phyloP scores from a whole-genome alignment of 768 basidiomycete genomes.

The Chalciporus pseudorubinellus region DNA sequence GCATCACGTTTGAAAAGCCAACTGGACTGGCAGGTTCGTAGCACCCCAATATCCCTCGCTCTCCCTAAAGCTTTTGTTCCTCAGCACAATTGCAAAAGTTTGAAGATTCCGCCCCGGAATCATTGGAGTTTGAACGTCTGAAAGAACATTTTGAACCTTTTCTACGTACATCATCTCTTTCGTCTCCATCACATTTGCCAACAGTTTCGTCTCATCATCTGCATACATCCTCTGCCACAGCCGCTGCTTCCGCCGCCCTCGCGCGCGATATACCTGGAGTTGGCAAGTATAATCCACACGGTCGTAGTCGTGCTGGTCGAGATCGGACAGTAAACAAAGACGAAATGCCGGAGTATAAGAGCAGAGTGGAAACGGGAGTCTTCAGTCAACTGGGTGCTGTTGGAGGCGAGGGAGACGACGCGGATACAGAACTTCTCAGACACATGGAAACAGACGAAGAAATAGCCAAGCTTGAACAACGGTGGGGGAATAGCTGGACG shows the following conservation, averaged over 20 bases:
- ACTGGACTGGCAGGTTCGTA: constrained; percentile 87
- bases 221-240: constrained; percentile 80
- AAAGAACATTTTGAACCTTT: constrained; percentile 98
- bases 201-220: constrained; percentile 60
- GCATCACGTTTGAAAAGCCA: constrained; percentile 93
- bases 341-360: constrained; percentile 75
- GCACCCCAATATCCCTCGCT: not conserved
- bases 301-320: constrained; percentile 46
- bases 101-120: constrained; percentile 82
- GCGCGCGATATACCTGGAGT: constrained; percentile 86
- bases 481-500: constrained; percentile 82
- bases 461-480: constrained; percentile 70
- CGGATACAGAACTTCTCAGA: constrained; percentile 68
- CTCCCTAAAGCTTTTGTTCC: constrained; percentile 2
- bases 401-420: constrained; percentile 46
- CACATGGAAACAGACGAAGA: constrained; percentile 59
- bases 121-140: constrained; percentile 87
- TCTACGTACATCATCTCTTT: constrained; percentile 77
- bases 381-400: constrained; percentile 54
- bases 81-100: constrained; percentile 90
- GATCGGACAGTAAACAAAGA: constrained; percentile 70
- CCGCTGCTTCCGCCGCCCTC: constrained; percentile 85
- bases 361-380: constrained; percentile 61
- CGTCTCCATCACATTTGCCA: constrained; percentile 59
- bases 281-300: constrained; percentile 68